Base-by-base conservation (phyloP, 345 rosid genomes). In the Aethionema arabicum region DNA sequence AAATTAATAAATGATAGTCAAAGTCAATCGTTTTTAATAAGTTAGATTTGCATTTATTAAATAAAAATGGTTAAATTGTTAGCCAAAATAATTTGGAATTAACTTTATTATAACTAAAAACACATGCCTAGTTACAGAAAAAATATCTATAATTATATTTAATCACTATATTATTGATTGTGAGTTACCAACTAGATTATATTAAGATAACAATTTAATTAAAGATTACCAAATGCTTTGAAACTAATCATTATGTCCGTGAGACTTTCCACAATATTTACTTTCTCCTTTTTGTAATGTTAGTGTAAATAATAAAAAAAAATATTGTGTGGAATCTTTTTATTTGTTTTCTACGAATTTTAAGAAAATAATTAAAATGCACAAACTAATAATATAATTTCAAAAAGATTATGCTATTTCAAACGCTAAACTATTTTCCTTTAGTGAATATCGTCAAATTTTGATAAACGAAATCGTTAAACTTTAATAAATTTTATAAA, bases 171-270 rank as follows among this genome's bases (percentile, higher is more conserved):
- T 51, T 39, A 39, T 4, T 16, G 69, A 63, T 50, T 41, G 47
- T 50, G 69, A 70, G 69, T 63, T 70, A 63, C 69, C 64, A 70
- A 50, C 74, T 27, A 35, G 56, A 56, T 48, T 70, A 32, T 56
- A 42, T 65, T 63, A 63, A 70, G 27, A 21, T 2, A 70, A 13
- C n/a, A 33, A 55, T 32, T 44, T 60, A 49, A 58, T 32, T 50
- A 52, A 49, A 32, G 30, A 49, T 44, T 46, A 44, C 29, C 33
- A 36, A 14, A 63, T 54, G 48, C 43, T 45, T 61, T 36, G 9
- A 61, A 60, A 49, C 56, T 56, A 63, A 70, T 70, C 45, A 63
- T 63, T 56, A 32, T 70, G 59, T 56, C 59, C 46, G 33, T 33
- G 27, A 45, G 7, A 32, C 13, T 5, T 21, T 31, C 11, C 40